Conservation (phyloP, 208 protist genomes). For the Leishmania major region DNA sequence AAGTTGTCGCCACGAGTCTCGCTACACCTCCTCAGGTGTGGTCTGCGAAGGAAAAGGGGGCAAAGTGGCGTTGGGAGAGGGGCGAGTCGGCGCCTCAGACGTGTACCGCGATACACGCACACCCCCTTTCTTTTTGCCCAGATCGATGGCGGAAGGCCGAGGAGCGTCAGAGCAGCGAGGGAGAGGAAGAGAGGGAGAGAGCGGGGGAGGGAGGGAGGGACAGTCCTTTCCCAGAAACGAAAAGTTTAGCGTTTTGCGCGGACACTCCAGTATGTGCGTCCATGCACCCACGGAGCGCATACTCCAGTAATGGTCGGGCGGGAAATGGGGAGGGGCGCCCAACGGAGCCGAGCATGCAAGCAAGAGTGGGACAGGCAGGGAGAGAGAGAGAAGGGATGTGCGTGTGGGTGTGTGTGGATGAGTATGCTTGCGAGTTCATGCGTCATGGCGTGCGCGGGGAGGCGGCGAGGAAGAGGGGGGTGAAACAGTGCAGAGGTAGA, state of each 20-base stretch:
- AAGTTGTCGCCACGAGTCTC: not conserved
- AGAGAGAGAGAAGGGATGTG: too few relatives aligned
- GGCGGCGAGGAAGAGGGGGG: not conserved
- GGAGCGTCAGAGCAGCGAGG: not conserved
- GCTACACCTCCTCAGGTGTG: not conserved
- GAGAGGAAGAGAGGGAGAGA: not conserved
- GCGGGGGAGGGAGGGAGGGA: not conserved
- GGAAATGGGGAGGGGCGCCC: not conserved
- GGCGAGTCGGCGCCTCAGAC: conserved; percentile 1
- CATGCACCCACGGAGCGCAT: not conserved
- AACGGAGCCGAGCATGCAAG: not conserved
- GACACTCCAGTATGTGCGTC: not conserved
- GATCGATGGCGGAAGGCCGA: not conserved
- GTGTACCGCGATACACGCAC: not conserved
- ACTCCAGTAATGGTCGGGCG: not conserved
- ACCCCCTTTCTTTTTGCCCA: not conserved
- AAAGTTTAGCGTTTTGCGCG: not conserved
- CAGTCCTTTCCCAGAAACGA: not conserved
- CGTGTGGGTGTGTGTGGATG: too few relatives aligned
- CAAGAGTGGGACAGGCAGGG: not conserved
- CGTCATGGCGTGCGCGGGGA: too few relatives aligned
- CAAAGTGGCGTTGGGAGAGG: not conserved
- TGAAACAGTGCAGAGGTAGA: not conserved
- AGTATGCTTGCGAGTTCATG: too few relatives aligned
- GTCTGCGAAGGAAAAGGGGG: not conserved